phyloP scores from a whole-genome alignment of 768 basidiomycete species.

The Mycena rosella region DNA sequence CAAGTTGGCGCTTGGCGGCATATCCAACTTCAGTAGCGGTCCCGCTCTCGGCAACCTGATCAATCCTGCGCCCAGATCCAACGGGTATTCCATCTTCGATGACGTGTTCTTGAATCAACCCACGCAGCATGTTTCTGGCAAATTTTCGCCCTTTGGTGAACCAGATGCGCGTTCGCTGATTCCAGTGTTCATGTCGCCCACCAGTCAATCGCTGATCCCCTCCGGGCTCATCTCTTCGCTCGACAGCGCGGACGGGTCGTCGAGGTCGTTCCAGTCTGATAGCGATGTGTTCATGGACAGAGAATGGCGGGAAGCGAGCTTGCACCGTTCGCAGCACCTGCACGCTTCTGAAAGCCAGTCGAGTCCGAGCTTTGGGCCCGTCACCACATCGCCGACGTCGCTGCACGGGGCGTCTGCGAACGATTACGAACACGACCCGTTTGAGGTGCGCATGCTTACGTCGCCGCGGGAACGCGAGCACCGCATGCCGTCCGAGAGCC shows the following conservation, averaged over 20 bases:
- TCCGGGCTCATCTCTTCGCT: constrained; percentile 68
- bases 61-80: constrained; percentile 44
- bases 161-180: constrained; percentile 42
- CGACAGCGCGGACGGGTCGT: constrained; percentile 54
- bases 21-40: constrained; percentile 40
- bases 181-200: constrained; percentile 52
- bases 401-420: constrained; percentile 45
- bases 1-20: constrained; percentile 48
- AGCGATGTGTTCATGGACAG: constrained; percentile 64
- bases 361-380: constrained; percentile 34
- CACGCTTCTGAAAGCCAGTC: constrained; percentile 26
- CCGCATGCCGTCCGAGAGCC: constrained; percentile 36
- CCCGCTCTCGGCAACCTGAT: constrained; percentile 31
- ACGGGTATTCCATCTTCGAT: constrained; percentile 57
- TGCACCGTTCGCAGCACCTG: constrained; percentile 31
- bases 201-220: constrained; percentile 66
- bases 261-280: constrained; percentile 66
- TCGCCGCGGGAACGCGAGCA: constrained; percentile 43
- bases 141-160: constrained; percentile 71
- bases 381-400: constrained; percentile 59
- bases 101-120: constrained; percentile 49
- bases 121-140: constrained; percentile 40
- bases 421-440: constrained; percentile 59
- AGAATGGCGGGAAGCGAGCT: constrained; percentile 59
- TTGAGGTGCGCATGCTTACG: constrained; percentile 56